Evolutionary conservation across 2,329 filamentous ascomycete species (phyloP).

Genomic region (Trichoderma hamatum): DNA sequence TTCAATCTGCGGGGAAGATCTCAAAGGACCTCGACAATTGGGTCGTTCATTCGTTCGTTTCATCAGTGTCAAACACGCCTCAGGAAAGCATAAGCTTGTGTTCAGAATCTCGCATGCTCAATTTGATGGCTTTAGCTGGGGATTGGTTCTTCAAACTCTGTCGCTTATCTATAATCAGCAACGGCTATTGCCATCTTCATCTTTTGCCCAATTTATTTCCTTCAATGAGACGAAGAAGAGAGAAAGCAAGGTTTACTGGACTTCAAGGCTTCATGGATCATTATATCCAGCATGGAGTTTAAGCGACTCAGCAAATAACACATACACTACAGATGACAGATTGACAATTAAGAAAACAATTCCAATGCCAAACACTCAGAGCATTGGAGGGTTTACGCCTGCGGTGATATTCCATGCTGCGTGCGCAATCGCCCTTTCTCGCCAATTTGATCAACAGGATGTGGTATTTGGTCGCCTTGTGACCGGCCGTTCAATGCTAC

Average conservation of each 20-base stretch:
- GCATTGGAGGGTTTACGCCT: neutral
- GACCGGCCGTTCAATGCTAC: conserved; percentile 22
- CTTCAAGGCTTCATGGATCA: conserved; percentile 7
- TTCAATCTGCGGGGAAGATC: conserved; percentile 4
- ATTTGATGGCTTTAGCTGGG: conserved; percentile 25
- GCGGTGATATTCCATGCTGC: conserved; percentile 18
- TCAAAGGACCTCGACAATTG: conserved; percentile 13
- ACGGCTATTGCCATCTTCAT: neutral
- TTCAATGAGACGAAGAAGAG: neutral
- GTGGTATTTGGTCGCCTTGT: conserved; percentile 26
- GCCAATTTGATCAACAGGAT: conserved; percentile 15
- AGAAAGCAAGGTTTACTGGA: conserved; percentile 6
- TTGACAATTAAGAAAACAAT: conserved; percentile 8
- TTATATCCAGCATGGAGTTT: conserved; percentile 6
- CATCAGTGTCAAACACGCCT: neutral
- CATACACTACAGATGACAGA: conserved; percentile 2
- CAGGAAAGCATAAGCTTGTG: conserved; percentile 17
- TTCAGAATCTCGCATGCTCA: conserved; percentile 26
- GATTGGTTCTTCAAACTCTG: conserved; percentile 12
- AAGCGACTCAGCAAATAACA: neutral
- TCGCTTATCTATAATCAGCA: neutral
- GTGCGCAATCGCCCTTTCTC: conserved; percentile 14
- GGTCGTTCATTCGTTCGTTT: conserved; percentile 18
- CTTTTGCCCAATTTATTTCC: conserved; percentile 10
- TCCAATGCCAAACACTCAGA: neutral